phyloP scores from a whole-genome alignment of 2,329 filamentous ascomycete genomes.

The Microascus cirrosus region DNA sequence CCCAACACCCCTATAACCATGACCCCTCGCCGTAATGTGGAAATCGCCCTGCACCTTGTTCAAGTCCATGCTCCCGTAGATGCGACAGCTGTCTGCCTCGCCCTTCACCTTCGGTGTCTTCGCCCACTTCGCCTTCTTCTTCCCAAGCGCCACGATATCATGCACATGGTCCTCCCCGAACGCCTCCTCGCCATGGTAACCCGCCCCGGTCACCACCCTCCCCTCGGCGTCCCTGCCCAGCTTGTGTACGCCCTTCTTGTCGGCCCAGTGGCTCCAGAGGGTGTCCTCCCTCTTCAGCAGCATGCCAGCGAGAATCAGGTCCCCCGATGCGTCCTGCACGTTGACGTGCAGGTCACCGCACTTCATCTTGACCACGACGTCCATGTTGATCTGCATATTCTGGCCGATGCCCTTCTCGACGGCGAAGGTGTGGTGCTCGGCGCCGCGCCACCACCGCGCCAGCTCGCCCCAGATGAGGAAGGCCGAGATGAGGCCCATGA shows the following conservation, averaged over 20 bases:
- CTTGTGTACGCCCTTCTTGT: constrained; percentile 53
- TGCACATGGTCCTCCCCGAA: constrained; percentile 77
- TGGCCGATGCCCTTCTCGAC: constrained; percentile 88
- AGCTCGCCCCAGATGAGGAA: constrained; percentile 72
- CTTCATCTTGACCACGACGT: constrained; percentile 82
- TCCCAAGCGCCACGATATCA: constrained; percentile 69
- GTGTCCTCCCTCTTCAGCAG: constrained; percentile 67
- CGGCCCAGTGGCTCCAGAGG: constrained; percentile 71
- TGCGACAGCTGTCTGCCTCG: constrained; percentile 62
- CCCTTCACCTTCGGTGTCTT: constrained; percentile 63
- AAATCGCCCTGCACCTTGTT: constrained; percentile 99
- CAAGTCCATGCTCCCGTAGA: constrained; percentile 80
- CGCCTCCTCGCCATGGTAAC: constrained; percentile 48
- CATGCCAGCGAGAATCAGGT: constrained; percentile 74
- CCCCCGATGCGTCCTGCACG: constrained; percentile 89
- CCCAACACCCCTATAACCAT: constrained; percentile 66
- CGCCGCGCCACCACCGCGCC: constrained; percentile 70
- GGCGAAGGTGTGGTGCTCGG: constrained; percentile 79
- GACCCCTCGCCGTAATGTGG: constrained; percentile 88
- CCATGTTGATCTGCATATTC: constrained; percentile 86
- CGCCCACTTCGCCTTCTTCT: constrained; percentile 52
- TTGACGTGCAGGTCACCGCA: constrained; percentile 89
- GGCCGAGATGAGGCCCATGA: constrained; percentile 63
- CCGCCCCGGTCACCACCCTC: constrained; percentile 42
- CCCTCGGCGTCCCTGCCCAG: constrained; percentile 46